Evolutionary conservation across 768 basidiomycete genomes (phyloP).

Genomic region (Kwoniella botswanensis): DNA sequence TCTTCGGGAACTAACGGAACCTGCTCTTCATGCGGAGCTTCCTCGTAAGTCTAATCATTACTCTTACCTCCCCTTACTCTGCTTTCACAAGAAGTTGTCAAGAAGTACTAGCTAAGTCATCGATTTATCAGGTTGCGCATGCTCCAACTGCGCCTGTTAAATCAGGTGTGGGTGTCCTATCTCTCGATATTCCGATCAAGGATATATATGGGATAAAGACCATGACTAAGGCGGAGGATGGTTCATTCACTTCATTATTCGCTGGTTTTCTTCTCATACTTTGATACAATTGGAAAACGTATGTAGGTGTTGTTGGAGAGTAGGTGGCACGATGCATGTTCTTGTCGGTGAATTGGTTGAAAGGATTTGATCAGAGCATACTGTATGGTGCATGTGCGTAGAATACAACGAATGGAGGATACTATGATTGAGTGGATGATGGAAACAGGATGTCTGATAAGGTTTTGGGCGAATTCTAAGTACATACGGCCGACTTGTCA

Average conservation of each 20-base stretch:
- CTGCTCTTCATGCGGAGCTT: constrained; percentile 29
- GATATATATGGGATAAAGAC: background rate
- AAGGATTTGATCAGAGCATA: background rate
- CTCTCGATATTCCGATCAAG: constrained; percentile 2
- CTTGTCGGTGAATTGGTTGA: background rate
- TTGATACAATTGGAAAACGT: constrained; percentile 7
- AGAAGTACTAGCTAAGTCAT: background rate
- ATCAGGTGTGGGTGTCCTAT: background rate
- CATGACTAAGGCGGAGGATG: background rate
- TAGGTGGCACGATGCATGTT: constrained; percentile 6
- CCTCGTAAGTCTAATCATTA: constrained; percentile 25
- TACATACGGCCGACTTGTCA: background rate
- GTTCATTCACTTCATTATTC: constrained; percentile 11
- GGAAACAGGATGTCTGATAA: constrained; percentile 11
- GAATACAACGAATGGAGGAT: background rate
- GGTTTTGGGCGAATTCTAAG: constrained; percentile 19
- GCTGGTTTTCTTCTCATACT: constrained; percentile 9
- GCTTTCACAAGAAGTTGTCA: background rate
- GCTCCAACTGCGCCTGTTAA: constrained; percentile 22
- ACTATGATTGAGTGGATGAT: background rate
- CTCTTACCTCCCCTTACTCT: background rate
- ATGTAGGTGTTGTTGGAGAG: background rate
- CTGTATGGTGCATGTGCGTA: constrained; percentile 5
- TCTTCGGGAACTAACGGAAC: constrained; percentile 27
- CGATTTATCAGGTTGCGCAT: constrained; percentile 12